These are phyloP conservation scores for Podaxis pistillaris DNA, from an alignment of 768 basidiomycete species.

Conservation along the genomic window DNA sequence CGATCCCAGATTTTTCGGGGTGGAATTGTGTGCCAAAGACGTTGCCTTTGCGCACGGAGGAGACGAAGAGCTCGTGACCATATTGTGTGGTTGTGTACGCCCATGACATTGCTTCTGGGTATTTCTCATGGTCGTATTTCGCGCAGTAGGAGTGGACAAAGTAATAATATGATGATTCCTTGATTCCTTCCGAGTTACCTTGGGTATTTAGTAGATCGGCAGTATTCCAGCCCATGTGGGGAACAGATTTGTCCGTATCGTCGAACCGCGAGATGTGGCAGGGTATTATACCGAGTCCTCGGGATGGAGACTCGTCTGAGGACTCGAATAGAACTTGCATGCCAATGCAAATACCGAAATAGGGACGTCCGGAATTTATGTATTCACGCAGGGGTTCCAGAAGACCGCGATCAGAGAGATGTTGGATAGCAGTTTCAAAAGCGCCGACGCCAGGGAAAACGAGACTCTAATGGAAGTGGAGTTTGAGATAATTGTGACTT, in stretches of 20 bases:
- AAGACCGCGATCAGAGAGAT: conserved; percentile 70
- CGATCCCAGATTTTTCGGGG: conserved; percentile 93
- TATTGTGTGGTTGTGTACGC: conserved; percentile 88
- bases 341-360: conserved; percentile 98
- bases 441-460: conserved; percentile 97
- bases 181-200: conserved; percentile 43
- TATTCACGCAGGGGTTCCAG: conserved; percentile 80
- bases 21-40: conserved; percentile 96
- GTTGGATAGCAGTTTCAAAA: conserved; percentile 83
- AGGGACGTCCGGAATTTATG: conserved; percentile 84
- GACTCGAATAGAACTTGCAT: conserved; percentile 94
- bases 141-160: conserved; percentile 97
- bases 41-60: conserved; percentile 77
- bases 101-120: conserved; percentile 67
- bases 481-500: conserved; percentile 14
- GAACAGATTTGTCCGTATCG: conserved; percentile 78
- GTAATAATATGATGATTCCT: conserved; percentile 75
- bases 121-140: conserved; percentile 57
- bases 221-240: conserved; percentile 98
- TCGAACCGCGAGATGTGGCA: conserved; percentile 74
- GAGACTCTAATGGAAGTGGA: conserved; percentile 60
- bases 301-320: conserved; percentile 73
- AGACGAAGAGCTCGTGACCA: conserved; percentile 89
- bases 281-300: conserved; percentile 88
- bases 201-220: conserved; percentile 56